A percentile compares a stretch with the other conserved stretches of the same genome.
These are phyloP conservation scores for Gonapodya prolifera DNA, from an alignment of 192 early-diverging fungal genomes.

Conservation along the genomic window DNA sequence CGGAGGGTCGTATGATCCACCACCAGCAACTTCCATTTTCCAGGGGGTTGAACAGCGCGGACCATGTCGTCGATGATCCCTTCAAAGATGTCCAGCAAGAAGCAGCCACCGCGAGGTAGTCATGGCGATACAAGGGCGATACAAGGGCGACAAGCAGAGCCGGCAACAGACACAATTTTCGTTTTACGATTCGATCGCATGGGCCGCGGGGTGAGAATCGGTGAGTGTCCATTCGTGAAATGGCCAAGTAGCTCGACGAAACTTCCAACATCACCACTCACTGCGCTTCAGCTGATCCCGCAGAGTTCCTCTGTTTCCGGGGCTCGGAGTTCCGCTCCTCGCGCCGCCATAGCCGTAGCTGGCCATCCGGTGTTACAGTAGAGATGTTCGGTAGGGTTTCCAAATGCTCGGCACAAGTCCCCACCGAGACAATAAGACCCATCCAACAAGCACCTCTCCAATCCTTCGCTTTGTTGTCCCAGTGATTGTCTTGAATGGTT, in stretches of 20 bases:
- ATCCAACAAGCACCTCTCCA: no score
- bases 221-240: background rate
- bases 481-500: no score
- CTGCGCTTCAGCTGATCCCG: background rate
- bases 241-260: no score
- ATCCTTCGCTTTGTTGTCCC: no score
- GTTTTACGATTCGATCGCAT: no score
- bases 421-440: no score
- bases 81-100: background rate
- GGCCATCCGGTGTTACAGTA: no score
- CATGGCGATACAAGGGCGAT: no score
- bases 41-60: constrained; percentile 8
- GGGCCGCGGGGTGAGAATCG: background rate
- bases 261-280: background rate
- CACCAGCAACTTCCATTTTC: constrained; percentile 32
- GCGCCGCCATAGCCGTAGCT: background rate
- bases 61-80: constrained; percentile 2
- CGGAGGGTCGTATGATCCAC: constrained; percentile 21
- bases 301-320: background rate
- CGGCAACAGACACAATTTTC: no score
- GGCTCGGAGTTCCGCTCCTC: background rate
- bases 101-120: background rate
- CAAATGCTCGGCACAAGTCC: no score
- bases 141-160: no score
- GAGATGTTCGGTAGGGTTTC: no score